Percentiles rank a stretch among this genome's conserved stretches.
These are phyloP conservation scores for Psidium friedrichsthalianum DNA, from an alignment of 345 rosid species.

Conservation along the genomic window DNA sequence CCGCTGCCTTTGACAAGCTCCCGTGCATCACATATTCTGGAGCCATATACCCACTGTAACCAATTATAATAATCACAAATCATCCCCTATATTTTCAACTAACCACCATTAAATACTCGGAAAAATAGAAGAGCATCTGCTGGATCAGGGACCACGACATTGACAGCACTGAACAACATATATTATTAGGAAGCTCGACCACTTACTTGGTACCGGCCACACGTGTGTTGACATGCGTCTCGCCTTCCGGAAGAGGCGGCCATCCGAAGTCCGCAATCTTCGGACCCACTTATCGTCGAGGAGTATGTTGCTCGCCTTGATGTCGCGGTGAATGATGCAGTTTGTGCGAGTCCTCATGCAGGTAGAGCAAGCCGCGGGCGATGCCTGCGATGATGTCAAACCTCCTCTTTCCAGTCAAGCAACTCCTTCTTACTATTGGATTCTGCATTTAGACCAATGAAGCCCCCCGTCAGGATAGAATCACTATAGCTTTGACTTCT, in stretches of 20 bases:
- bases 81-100: background rate
- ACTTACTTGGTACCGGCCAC: slow-evolving; percentile 92
- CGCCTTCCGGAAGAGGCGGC: slow-evolving; percentile 98
- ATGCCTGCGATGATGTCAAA: slow-evolving; percentile 62
- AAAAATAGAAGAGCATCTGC: background rate
- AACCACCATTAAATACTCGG: background rate
- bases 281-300: slow-evolving; percentile 89
- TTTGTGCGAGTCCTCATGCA: slow-evolving; percentile 77
- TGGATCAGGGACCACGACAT: background rate
- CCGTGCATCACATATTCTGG: slow-evolving; percentile 94
- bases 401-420: slow-evolving; percentile 81
- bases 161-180: background rate
- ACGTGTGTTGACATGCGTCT: slow-evolving; percentile 84
- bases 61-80: slow-evolving; percentile 3
- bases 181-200: background rate
- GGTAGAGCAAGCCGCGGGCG: slow-evolving; percentile 89
- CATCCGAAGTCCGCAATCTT: slow-evolving; percentile 98
- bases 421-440: slow-evolving; percentile 21
- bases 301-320: slow-evolving; percentile 88
- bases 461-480: background rate
- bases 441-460: background rate
- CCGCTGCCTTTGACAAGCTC: slow-evolving; percentile 68
- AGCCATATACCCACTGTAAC: slow-evolving; percentile 88
- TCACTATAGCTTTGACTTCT: background rate
- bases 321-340: slow-evolving; percentile 89